Evolutionary conservation across 345 rosid species (phyloP).

Genomic region (Lumnitzera racemosa): DNA sequence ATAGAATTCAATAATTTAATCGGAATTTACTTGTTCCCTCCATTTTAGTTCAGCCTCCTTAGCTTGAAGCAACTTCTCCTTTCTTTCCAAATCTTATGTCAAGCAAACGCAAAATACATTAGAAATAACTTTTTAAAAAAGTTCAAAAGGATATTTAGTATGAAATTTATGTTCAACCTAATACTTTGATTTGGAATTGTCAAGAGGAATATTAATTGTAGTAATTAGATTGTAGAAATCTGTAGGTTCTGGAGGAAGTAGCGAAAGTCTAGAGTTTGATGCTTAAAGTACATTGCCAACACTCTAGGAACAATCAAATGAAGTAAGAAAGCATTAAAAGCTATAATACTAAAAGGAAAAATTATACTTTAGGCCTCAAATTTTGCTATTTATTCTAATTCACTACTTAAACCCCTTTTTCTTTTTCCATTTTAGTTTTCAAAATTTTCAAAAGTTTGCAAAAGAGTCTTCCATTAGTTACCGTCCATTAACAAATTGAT

Average conservation of each 20-base stretch:
- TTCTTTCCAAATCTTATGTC: conserved; percentile 70
- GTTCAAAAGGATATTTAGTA: conserved; percentile 7
- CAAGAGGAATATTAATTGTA: conserved; percentile 90
- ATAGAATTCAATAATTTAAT: not conserved
- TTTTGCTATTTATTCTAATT: too few species aligned
- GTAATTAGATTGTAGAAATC: conserved; percentile 70
- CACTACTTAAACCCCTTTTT: too few species aligned
- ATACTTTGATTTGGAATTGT: conserved; percentile 26
- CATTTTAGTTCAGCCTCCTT: conserved; percentile 89
- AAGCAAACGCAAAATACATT: conserved; percentile 11
- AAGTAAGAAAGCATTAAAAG: not conserved
- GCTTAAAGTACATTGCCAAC: conserved; percentile 49
- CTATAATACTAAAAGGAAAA: too few species aligned
- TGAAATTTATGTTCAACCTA: conserved; percentile 23
- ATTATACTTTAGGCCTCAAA: too few species aligned
- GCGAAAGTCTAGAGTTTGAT: conserved; percentile 81
- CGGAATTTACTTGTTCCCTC: conserved; percentile 68
- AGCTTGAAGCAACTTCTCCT: conserved; percentile 93
- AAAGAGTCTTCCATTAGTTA: too few species aligned
- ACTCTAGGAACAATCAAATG: conserved; percentile 33
- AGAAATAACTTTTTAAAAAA: conserved; percentile 1
- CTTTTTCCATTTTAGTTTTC: too few species aligned
- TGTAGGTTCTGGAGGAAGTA: conserved; percentile 92
- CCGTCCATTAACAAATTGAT: too few species aligned
- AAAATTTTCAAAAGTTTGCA: too few species aligned